phyloP scores from a whole-genome alignment of 352 stramenopile genomes.

The Phytophthora niederhauseri region DNA sequence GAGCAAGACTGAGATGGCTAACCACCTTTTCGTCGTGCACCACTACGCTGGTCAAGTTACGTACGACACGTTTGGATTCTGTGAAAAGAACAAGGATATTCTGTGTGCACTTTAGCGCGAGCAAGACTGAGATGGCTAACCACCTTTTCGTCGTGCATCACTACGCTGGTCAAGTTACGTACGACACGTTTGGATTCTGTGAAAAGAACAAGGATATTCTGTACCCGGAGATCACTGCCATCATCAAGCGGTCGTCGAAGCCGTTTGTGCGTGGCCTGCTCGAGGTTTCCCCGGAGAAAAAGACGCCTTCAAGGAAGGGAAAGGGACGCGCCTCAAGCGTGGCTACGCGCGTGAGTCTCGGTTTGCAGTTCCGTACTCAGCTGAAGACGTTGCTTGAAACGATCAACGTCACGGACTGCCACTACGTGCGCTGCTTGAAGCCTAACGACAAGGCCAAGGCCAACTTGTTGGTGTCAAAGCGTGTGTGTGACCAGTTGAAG shows the following conservation, averaged over 20 bases:
- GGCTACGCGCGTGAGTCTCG: constrained; percentile 66
- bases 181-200: constrained; percentile 94
- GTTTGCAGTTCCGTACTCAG: constrained; percentile 93
- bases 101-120: constrained; percentile 81
- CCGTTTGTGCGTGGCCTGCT: constrained; percentile 72
- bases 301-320: constrained; percentile 28
- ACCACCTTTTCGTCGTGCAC: constrained; percentile 82
- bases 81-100: constrained; percentile 97
- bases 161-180: constrained; percentile 95
- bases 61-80: constrained; percentile 94
- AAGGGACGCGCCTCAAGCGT: constrained; percentile 43
- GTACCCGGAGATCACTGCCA: constrained; percentile 81
- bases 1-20: constrained; percentile 78
- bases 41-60: constrained; percentile 95
- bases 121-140: constrained; percentile 81
- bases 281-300: constrained; percentile 37
- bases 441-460: constrained; percentile 96
- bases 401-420: constrained; percentile 94
- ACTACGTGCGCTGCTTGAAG: constrained; percentile 99
- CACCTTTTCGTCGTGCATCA: constrained; percentile 88
- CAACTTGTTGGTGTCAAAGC: constrained; percentile 83
- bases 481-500: constrained; percentile 96
- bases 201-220: constrained; percentile 97
- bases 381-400: constrained; percentile 93
- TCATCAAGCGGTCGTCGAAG: constrained; percentile 76